Conservation (phyloP, 1,284 basidiomycete genomes). For the Tremellales sp. region DNA sequence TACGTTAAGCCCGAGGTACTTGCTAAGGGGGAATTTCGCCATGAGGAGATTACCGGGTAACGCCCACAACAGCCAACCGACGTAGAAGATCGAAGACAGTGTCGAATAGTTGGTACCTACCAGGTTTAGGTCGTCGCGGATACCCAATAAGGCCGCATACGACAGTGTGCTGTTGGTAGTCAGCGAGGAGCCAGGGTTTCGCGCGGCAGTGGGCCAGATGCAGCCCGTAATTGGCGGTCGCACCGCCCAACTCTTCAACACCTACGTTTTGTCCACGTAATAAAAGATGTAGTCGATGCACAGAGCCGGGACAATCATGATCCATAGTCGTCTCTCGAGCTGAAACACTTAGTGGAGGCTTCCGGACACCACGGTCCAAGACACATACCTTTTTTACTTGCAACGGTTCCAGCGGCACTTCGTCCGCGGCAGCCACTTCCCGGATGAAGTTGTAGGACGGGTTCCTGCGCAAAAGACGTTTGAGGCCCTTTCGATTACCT, state of each 20-base stretch:
- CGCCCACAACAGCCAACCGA: slow-evolving; percentile 53
- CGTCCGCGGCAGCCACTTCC: slow-evolving; percentile 38
- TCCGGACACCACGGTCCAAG: neutral
- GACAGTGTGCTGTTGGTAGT: slow-evolving; percentile 38
- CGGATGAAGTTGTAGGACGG: slow-evolving; percentile 35
- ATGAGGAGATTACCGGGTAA: slow-evolving; percentile 53
- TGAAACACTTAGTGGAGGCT: too few relatives aligned
- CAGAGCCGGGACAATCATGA: slow-evolving; percentile 41
- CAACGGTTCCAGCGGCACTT: slow-evolving; percentile 29
- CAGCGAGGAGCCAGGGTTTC: neutral
- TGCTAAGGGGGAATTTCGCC: slow-evolving; percentile 51
- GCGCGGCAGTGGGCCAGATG: neutral
- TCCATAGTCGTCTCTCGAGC: slow-evolving; percentile 40
- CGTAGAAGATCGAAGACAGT: slow-evolving; percentile 45
- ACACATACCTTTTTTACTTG: slow-evolving; percentile 21
- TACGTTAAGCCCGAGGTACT: slow-evolving; percentile 52
- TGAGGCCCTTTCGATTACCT: slow-evolving; percentile 5
- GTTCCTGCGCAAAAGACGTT: slow-evolving; percentile 36
- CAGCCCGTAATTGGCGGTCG: neutral
- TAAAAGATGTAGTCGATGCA: slow-evolving; percentile 49
- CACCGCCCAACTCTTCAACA: neutral
- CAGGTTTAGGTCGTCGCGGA: slow-evolving; percentile 43
- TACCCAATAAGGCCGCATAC: slow-evolving; percentile 47
- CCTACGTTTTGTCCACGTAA: slow-evolving; percentile 24
- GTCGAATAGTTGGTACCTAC: slow-evolving; percentile 39